Evolutionary conservation across 768 basidiomycete species (phyloP).

Genomic region (Hemileccinum impolitum): DNA sequence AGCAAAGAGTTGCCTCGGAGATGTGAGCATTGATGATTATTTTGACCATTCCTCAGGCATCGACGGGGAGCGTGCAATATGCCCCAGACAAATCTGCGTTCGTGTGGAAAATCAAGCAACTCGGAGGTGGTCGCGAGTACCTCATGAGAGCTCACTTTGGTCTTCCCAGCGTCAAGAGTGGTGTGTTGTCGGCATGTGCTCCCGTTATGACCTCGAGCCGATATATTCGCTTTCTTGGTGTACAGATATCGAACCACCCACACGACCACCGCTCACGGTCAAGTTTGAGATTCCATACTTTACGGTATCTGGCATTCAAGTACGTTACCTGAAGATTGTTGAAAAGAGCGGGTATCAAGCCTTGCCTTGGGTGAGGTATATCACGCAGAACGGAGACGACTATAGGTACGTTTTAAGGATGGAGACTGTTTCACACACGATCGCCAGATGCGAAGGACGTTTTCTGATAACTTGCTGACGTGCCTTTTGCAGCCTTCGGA

Average conservation of each 20-base stretch:
- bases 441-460: not conserved
- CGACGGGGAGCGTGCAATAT: slow-evolving; percentile 94
- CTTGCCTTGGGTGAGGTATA: slow-evolving; percentile 93
- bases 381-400: slow-evolving; percentile 89
- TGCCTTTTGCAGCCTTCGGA: slow-evolving; percentile 53
- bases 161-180: slow-evolving; percentile 86
- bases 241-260: slow-evolving; percentile 62
- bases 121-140: slow-evolving; percentile 94
- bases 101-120: slow-evolving; percentile 99
- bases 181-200: slow-evolving; percentile 42
- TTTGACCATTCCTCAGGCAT: slow-evolving; percentile 53
- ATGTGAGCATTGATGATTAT: not conserved
- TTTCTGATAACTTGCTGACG: not conserved
- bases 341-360: slow-evolving; percentile 99
- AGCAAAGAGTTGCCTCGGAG: not conserved
- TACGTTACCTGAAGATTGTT: slow-evolving; percentile 96
- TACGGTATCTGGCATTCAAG: slow-evolving; percentile 96
- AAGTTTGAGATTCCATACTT: slow-evolving; percentile 99
- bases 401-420: slow-evolving; percentile 57
- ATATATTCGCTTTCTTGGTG: slow-evolving; percentile 28
- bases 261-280: slow-evolving; percentile 92
- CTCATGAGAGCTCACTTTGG: slow-evolving; percentile 99
- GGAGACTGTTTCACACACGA: not conserved
- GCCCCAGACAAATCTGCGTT: slow-evolving; percentile 98
- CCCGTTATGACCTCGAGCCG: not conserved